Conservation (phyloP, 75 land plant species). For the Selaginella tamariscina region DNA sequence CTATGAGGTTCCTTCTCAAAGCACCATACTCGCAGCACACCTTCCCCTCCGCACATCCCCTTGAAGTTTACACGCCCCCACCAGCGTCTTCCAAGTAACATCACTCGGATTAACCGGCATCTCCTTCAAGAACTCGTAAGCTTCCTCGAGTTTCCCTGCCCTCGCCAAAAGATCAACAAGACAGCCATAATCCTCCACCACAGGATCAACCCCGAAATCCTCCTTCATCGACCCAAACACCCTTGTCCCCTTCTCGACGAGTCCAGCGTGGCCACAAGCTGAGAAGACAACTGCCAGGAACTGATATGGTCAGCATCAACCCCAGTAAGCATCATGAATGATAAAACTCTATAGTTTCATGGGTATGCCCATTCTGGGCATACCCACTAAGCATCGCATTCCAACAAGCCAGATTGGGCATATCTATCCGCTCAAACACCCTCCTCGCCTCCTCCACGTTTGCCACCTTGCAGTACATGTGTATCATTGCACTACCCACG, state of each 20-base stretch:
- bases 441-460: neutral
- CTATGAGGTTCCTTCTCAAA: slow-evolving; percentile 12
- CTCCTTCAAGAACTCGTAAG: slow-evolving; percentile 2
- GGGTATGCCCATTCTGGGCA: too few species aligned
- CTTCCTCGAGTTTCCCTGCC: slow-evolving; percentile 25
- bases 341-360: too few species aligned
- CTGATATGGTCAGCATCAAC: too few species aligned
- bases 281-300: neutral
- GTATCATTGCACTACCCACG: neutral
- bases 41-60: slow-evolving; percentile 14
- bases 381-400: neutral
- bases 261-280: slow-evolving; percentile 32
- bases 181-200: slow-evolving; percentile 25
- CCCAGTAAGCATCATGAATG: too few species aligned
- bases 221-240: slow-evolving; percentile 14
- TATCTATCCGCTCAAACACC: neutral
- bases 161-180: slow-evolving; percentile 25
- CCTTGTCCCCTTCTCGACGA: slow-evolving; percentile 14
- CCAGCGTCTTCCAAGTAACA: slow-evolving; percentile 18
- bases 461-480: neutral
- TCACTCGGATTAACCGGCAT: slow-evolving; percentile 13
- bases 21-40: neutral
- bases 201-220: slow-evolving; percentile 10
- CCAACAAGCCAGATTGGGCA: neutral
- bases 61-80: slow-evolving; percentile 26